Evolutionary conservation across 441 rosid genomes (phyloP).

Genomic region (Capsella rubella): DNA sequence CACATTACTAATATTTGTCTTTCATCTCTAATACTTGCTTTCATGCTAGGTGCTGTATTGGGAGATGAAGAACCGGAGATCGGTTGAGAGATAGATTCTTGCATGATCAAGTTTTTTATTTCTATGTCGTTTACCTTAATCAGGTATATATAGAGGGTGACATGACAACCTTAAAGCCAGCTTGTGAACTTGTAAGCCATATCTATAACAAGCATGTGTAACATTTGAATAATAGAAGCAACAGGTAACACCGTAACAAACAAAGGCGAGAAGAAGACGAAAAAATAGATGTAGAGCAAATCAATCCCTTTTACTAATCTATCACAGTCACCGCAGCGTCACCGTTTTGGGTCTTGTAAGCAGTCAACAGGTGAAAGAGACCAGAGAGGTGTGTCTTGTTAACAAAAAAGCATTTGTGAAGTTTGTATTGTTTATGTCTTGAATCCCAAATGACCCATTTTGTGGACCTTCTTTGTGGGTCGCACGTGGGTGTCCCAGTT

Average conservation of each 20-base stretch:
- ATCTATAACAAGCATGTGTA: slow-evolving; percentile 12
- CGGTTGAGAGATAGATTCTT: background rate
- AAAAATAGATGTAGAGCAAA: background rate
- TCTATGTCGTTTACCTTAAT: background rate
- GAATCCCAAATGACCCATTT: slow-evolving; percentile 23
- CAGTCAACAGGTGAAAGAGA: slow-evolving; percentile 22
- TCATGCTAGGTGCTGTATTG: too few species aligned
- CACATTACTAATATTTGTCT: too few species aligned
- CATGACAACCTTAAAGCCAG: background rate
- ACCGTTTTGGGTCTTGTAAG: background rate
- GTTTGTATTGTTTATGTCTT: slow-evolving; percentile 39
- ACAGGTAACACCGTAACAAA: too few species aligned
- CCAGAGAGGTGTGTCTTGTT: slow-evolving; percentile 6
- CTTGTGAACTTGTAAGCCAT: slow-evolving; percentile 3
- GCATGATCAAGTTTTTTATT: background rate
- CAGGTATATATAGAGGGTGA: background rate
- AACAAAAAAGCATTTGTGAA: slow-evolving; percentile 25
- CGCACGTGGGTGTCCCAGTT: slow-evolving; percentile 41
- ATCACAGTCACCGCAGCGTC: background rate
- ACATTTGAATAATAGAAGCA: slow-evolving; percentile 9
- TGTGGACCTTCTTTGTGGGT: slow-evolving; percentile 35
- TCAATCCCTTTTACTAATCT: background rate
- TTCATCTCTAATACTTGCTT: too few species aligned
- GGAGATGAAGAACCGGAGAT: too few species aligned
- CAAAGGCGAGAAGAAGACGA: background rate